Base-by-base conservation (phyloP, 2,329 filamentous ascomycete genomes). In the Graphilbum fragrans region DNA sequence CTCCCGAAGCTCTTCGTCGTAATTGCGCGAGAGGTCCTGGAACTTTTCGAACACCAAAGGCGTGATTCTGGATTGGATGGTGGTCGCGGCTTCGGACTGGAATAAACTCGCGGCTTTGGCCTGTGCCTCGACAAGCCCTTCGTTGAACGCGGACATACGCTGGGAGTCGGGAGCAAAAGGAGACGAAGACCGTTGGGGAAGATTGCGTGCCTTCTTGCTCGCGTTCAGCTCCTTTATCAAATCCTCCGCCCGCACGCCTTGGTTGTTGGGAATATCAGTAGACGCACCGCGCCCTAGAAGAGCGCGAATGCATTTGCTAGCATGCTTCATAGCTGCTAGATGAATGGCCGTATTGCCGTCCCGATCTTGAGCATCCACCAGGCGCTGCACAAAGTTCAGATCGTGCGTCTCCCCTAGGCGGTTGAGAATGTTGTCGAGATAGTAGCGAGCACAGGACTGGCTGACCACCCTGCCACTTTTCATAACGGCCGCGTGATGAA, bases 401-500 rank as follows among this genome's bases (percentile, higher is more conserved):
- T 86, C 77, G 50, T 84, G 77, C 1, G 79, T 77, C 53, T 93
- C 86, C 47, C 80, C 77, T 45, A 98, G 74, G 58, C 82, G 87
- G 59, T 93, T 90, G 42, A 96, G 70, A 47, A 96, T 80, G 49
- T 82, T 82, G 58, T 96, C 90, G 25, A 94, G 74, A 60, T 98
- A 98, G 59, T 96, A 96, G 27, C 86, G 76, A 25, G 88, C 87
- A 54, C 85, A 93, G 19, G 84, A 81, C 56, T 88, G 87, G 59
- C 90, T 94, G 46, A 83, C 84, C 5, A 74, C 65, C 39, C 86
- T 82, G 40, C 82, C 85, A 51, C 80, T 80, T 43, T 90, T 94
- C 52, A 90, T 90, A 41, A 84, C 82, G 17, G 88, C 86, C 35
- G 94, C 88, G 58, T 96, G 90, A 55, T 96, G 92, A 53, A 98